Percentiles rank a stretch among this genome's conserved stretches.
These are phyloP conservation scores for Zasmidium cellare DNA, from an alignment of 2,329 filamentous ascomycete species.

Conservation along the genomic window DNA sequence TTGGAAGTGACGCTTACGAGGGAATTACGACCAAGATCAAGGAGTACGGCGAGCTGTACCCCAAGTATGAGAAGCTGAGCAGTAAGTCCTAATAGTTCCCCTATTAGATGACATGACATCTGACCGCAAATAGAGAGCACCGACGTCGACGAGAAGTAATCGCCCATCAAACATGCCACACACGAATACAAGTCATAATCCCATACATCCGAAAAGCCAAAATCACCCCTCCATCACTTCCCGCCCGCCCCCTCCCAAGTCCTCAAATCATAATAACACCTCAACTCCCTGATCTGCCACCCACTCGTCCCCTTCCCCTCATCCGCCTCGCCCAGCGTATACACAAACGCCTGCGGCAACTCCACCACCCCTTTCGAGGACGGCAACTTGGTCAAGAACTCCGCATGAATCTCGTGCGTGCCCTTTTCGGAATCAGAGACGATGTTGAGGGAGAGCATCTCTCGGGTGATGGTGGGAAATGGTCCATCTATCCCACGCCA, in stretches of 20 bases:
- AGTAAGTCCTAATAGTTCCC: conserved; percentile 55
- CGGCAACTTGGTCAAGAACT: conserved; percentile 13
- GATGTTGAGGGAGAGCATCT: conserved; percentile 10
- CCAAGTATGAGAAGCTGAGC: conserved; percentile 51
- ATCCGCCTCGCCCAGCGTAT: conserved; percentile 15
- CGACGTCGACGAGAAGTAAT: conserved; percentile 6
- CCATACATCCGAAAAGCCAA: too few species aligned
- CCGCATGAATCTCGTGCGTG: conserved; percentile 10
- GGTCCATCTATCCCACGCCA: not conserved
- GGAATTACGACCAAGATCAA: conserved; percentile 54
- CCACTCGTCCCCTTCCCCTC: conserved; percentile 12
- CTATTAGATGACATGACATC: too few species aligned
- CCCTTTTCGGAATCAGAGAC: conserved; percentile 5
- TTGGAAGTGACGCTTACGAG: conserved; percentile 56
- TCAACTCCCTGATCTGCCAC: conserved; percentile 15
- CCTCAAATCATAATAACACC: conserved; percentile 20
- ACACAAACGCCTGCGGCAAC: conserved; percentile 16
- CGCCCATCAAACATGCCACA: too few species aligned
- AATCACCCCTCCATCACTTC: too few species aligned
- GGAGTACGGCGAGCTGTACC: conserved; percentile 48
- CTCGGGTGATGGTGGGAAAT: conserved; percentile 12
- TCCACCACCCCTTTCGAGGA: conserved; percentile 2
- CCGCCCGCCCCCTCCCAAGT: conserved; percentile 10
- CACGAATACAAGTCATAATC: too few species aligned
- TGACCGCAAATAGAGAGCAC: too few species aligned